Conservation (phyloP, 768 basidiomycete genomes). For the Termitomyces sp. region DNA sequence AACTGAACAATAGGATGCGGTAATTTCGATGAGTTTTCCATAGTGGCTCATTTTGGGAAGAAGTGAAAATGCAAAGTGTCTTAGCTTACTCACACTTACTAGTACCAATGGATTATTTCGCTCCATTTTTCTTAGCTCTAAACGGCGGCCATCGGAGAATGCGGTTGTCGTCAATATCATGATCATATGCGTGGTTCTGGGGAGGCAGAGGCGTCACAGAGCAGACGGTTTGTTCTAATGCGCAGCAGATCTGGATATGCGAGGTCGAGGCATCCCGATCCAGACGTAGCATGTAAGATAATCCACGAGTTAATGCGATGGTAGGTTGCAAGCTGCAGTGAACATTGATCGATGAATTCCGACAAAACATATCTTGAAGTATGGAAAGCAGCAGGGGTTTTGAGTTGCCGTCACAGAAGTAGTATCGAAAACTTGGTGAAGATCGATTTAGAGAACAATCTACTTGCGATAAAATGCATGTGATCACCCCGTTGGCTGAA, state of each 20-base stretch:
- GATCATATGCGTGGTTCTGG: neutral
- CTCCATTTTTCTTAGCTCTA: neutral
- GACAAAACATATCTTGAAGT: neutral
- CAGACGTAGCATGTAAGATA: neutral
- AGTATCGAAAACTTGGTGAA: neutral
- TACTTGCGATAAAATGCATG: too few species aligned
- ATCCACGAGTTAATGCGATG: neutral
- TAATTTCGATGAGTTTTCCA: too few species aligned
- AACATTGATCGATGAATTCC: neutral
- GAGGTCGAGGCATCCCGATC: neutral
- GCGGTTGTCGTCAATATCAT: neutral
- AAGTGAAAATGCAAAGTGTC: neutral
- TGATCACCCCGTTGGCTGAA: conserved; percentile 19
- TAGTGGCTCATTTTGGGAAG: too few species aligned
- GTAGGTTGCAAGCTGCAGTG: too few species aligned
- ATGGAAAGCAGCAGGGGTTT: neutral
- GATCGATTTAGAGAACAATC: neutral
- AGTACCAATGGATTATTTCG: neutral
- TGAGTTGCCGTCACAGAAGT: too few species aligned
- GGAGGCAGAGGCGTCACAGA: neutral
- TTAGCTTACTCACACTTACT: neutral
- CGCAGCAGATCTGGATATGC: neutral
- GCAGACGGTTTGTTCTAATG: neutral
- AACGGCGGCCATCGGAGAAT: neutral
- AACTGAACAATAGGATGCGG: too few species aligned